Conservation (phyloP, 306 rosid species). For the Malus domestica region ASM211411v1 NC_041799.1:1674001-1674500, state of each 20-base stretch:
- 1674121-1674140: constrained; percentile 87
- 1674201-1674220: background rate
- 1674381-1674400: background rate
- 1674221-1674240: too few relatives aligned
- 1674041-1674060: constrained; percentile 22
- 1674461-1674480: background rate
- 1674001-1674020: too few relatives aligned
- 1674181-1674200: background rate
- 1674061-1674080: constrained; percentile 36
- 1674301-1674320: too few relatives aligned
- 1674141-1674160: constrained; percentile 17
- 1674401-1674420: too few relatives aligned
- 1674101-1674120: constrained; percentile 76
- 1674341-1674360: background rate
- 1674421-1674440: too few relatives aligned
- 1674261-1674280: too few relatives aligned
- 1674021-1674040: too few relatives aligned
- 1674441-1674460: too few relatives aligned
- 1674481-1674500: background rate
- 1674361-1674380: background rate
- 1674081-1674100: constrained; percentile 60
- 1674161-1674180: background rate
- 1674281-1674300: too few relatives aligned
- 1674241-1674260: too few relatives aligned
- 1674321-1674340: too few relatives aligned